Base-by-base conservation (phyloP, 2,329 filamentous ascomycete genomes). In the Graphilbum fragrans region DNA sequence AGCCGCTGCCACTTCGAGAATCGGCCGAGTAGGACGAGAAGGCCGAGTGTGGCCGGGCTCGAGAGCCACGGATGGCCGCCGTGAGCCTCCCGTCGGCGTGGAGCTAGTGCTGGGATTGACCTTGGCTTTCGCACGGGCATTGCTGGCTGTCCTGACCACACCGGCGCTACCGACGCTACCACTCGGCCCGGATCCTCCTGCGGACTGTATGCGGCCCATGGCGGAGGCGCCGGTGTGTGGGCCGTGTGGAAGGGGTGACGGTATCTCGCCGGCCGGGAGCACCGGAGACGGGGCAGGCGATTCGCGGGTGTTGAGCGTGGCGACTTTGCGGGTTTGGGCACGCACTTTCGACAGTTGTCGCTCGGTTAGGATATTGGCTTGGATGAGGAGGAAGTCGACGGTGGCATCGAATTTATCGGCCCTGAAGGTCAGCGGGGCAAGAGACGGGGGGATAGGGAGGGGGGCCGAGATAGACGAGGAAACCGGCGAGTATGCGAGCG, bases 341-440 rank as follows among this genome's bases (percentile, higher is more conserved):
- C 86, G 78, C 37, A 96, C 85, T 57, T 95, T 86, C 1, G 85
- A 84, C 22, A 93, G 74, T 63, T 96, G 86, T 39, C 85, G 74
- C 57, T 96, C 88, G 55, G 92, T 94, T 6, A 96, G 74, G 74
- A 87, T 94, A 59, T 86, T 87, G 48, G 87, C 87, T 61, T 98
- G 87, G 57, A 94, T 86, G 16, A 95, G 74, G 25, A 98, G 72
- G 55, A 96, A 96, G 33, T 86, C 74, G 44, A 93, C 77, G 21
- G 85, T 82, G 18, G 95, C 90, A 47, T 88, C 74, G 60, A 95
- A 94, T 36, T 76, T 70, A 40, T 74, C 68, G 37, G 85, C 86
- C 55, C 82, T 82, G 50, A 9, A 44, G 35, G 45, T 56, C 11
- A 20, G 14, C 51, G 45, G 42, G 52, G 52, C 50, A 43, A 55